A percentile compares a stretch with the other conserved stretches of the same genome.
phyloP scores from a whole-genome alignment of 768 basidiomycete genomes.

The Tylopilus sp. region DNA sequence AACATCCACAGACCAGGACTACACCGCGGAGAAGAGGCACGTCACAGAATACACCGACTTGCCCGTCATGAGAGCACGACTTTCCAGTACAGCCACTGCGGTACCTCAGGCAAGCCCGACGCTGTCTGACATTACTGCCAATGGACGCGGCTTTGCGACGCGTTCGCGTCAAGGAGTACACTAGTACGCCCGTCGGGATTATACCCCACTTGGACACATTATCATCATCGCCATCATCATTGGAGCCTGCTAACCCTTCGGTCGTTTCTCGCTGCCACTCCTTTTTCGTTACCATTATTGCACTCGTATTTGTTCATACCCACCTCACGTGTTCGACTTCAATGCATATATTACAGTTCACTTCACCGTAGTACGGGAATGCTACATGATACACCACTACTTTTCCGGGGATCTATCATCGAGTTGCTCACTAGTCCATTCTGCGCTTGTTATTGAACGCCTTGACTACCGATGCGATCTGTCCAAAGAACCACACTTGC shows the following conservation, averaged over 20 bases:
- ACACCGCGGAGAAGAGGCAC: slow-evolving; percentile 27
- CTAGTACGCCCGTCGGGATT: slow-evolving; percentile 21
- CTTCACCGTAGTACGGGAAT: slow-evolving; percentile 23
- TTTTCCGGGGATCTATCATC: slow-evolving; percentile 15
- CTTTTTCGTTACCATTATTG: slow-evolving; percentile 15
- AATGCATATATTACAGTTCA: slow-evolving; percentile 25
- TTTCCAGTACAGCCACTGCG: slow-evolving; percentile 52
- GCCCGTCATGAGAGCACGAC: slow-evolving; percentile 49
- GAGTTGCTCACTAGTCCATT: slow-evolving; percentile 51
- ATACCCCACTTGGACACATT: slow-evolving; percentile 27
- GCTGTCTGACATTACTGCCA: slow-evolving; percentile 40
- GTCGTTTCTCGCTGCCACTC: slow-evolving; percentile 18
- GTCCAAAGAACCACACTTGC: slow-evolving; percentile 78
- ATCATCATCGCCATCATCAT: slow-evolving; percentile 20
- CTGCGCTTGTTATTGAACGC: slow-evolving; percentile 68
- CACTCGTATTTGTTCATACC: slow-evolving; percentile 25
- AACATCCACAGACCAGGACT: slow-evolving; percentile 30
- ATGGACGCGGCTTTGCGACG: slow-evolving; percentile 22
- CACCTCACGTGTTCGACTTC: slow-evolving; percentile 23
- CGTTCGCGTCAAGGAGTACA: slow-evolving; percentile 18
- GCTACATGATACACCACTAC: slow-evolving; percentile 18
- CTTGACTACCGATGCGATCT: slow-evolving; percentile 74
- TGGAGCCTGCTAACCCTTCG: slow-evolving; percentile 15
- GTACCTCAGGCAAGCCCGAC: slow-evolving; percentile 40
- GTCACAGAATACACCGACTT: slow-evolving; percentile 35